phyloP scores from a whole-genome alignment of 257 asterid genomes.

The Solanum phureja region DNA sequence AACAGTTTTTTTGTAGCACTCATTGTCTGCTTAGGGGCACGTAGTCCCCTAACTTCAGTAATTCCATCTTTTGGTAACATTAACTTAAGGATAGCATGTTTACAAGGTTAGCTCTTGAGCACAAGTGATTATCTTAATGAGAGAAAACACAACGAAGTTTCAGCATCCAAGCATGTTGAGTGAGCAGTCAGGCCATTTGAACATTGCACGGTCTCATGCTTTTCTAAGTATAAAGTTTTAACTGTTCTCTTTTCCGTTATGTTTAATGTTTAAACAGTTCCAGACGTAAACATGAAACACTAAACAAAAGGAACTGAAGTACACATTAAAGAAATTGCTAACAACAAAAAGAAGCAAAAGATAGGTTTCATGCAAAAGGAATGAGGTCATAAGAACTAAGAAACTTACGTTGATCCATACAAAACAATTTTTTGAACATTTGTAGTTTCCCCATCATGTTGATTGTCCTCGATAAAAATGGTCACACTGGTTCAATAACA shows the following conservation, averaged over 20 bases:
- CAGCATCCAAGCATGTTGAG: neutral
- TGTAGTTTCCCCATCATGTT: slow-evolving; percentile 70
- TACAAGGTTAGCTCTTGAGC: neutral
- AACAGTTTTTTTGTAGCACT: neutral
- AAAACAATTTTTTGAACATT: slow-evolving; percentile 83
- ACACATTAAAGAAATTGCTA: neutral
- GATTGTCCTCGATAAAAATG: slow-evolving; percentile 91
- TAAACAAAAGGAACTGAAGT: neutral
- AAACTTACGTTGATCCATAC: slow-evolving; percentile 82
- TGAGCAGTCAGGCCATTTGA: neutral
- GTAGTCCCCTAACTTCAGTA: neutral
- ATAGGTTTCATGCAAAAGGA: neutral
- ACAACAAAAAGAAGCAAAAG: neutral
- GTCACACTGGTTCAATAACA: slow-evolving; percentile 55
- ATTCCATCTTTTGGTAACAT: neutral
- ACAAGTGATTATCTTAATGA: neutral
- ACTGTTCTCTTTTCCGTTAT: neutral
- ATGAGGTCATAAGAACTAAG: slow-evolving; percentile 1
- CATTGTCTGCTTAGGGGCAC: neutral
- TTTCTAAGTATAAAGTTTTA: neutral
- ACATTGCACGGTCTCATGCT: neutral
- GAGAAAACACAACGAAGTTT: neutral
- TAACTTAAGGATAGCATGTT: neutral
- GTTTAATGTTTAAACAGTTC: neutral
- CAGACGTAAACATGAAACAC: neutral